Evolutionary conservation across 192 early-diverging fungal species (phyloP).

Genomic region (Coemansia sp.): DNA sequence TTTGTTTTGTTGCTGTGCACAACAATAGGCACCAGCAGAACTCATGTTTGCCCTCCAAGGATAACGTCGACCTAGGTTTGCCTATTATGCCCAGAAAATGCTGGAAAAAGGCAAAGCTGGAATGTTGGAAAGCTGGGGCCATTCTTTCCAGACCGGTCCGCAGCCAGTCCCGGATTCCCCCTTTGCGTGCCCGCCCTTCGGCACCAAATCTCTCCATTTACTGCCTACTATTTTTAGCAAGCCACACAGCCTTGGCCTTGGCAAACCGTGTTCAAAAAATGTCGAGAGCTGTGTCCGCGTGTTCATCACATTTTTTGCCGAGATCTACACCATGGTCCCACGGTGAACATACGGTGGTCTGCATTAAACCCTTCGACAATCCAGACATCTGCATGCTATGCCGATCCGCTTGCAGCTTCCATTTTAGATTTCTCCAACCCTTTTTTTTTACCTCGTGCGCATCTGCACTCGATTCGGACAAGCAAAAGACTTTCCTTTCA

Average conservation of each 20-base stretch:
- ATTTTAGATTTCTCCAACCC: not conserved
- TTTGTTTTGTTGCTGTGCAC: not conserved
- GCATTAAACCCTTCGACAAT: not conserved
- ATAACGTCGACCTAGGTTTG: not conserved
- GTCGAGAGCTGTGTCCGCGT: not conserved
- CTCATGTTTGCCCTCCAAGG: not conserved
- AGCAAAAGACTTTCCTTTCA: not conserved
- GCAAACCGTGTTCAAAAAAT: conserved; percentile 1
- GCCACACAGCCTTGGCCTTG: not conserved
- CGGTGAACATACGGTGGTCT: not conserved
- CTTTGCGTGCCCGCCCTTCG: not conserved
- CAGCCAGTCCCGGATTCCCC: conserved; percentile 1
- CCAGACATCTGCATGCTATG: not conserved
- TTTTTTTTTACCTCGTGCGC: not conserved
- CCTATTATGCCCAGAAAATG: too few relatives aligned
- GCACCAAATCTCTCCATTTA: not conserved
- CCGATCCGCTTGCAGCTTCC: not conserved
- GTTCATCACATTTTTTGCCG: not conserved
- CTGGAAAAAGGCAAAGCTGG: too few relatives aligned
- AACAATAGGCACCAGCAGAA: not conserved
- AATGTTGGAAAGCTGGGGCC: too few relatives aligned
- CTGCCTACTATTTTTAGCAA: conserved; percentile 4
- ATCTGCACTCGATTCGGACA: not conserved
- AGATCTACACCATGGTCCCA: not conserved
- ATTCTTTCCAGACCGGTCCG: conserved; percentile 7